Evolutionary conservation across 176 grass and related monocot genomes (phyloP), one percentile per base, ranked within the genome.

Genomic region (Hsuehochloa calcarea): DNA sequence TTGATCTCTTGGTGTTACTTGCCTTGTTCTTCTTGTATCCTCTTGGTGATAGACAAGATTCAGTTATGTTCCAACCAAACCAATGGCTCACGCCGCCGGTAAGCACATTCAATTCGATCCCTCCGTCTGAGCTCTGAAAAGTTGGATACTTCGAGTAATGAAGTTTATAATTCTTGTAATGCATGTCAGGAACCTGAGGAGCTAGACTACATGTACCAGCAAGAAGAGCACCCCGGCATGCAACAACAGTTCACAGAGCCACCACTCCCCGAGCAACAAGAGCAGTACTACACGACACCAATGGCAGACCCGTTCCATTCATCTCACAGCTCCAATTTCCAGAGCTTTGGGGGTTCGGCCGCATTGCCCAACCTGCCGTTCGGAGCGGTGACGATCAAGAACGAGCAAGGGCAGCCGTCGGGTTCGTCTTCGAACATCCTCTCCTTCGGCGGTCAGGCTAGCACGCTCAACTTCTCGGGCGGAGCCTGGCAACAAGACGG

Each of bases 51-150:
- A 17, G 59, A 46, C 55, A 74, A 5, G 58, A 75, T 44, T 26
- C 11, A 62, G 78, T 26, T 74, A 80, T 86, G 90, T 87, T 89
- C 39, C 59, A 82, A 58, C 50, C 41, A n/a, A 80, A 84, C 70
- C 71, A 60, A 64, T 92, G 90, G 90, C 83, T 64, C 23, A 25
- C 87, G 47, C 55, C 72, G 22, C 69, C 50, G 83, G 90, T 89
- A 86, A 79, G 68, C 3, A 17, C 58, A 65, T 16, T 8, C 11
- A 8, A 39, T 40, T 8, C 11, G 11, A 39, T 40, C 40, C 46
- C 25, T 80, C 8, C 19, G 15, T 77, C 14, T 65, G 43, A 54
- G n/a, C 19, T 31, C 31, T 76, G 64, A 76, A 62, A 51, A 22
- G 12, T 77, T 39, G 14, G 10, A 12, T 60, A 19, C 25, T 74